Conservation (phyloP, 1,139 yeast genomes). For the Protomyces macrosporus region DNA sequence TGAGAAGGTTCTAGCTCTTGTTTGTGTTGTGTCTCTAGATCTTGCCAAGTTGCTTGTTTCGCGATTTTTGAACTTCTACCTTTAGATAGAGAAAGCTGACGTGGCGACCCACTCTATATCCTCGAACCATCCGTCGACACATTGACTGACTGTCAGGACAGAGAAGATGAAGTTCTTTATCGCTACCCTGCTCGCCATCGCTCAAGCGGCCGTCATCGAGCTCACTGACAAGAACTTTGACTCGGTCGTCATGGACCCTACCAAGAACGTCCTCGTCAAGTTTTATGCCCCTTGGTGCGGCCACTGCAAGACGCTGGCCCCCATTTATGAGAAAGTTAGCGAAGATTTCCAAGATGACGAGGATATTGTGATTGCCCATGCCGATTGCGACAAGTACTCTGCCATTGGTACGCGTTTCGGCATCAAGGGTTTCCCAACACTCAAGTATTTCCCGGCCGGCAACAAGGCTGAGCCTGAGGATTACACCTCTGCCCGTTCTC, state of each 20-base stretch:
- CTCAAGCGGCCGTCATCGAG: conserved; percentile 36
- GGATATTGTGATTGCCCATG: conserved; percentile 40
- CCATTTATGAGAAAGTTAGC: conserved; percentile 58
- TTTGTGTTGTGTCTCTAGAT: no score
- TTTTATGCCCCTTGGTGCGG: conserved; percentile 48
- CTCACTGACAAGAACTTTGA: conserved; percentile 48
- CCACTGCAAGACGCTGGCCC: conserved; percentile 65
- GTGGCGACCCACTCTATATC: no score
- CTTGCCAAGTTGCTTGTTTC: no score
- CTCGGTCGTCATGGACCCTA: conserved; percentile 51
- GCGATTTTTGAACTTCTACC: no score
- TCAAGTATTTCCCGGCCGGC: conserved; percentile 45
- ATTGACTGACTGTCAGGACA: background rate
- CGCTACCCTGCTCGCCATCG: conserved; percentile 1
- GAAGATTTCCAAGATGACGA: conserved; percentile 49
- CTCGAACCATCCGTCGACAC: no score
- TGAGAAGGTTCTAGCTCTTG: no score
- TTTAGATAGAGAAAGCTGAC: no score
- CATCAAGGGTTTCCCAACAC: conserved; percentile 61
- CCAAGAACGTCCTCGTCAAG: conserved; percentile 39
- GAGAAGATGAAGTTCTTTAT: conserved; percentile 1
- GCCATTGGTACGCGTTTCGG: conserved; percentile 53
- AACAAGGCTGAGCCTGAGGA: conserved; percentile 40
- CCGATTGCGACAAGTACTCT: conserved; percentile 63
- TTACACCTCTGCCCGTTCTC: conserved; percentile 47